Conservation (phyloP, 805 yeast genomes). For the Barnettozyma wickerhamii region DNA sequence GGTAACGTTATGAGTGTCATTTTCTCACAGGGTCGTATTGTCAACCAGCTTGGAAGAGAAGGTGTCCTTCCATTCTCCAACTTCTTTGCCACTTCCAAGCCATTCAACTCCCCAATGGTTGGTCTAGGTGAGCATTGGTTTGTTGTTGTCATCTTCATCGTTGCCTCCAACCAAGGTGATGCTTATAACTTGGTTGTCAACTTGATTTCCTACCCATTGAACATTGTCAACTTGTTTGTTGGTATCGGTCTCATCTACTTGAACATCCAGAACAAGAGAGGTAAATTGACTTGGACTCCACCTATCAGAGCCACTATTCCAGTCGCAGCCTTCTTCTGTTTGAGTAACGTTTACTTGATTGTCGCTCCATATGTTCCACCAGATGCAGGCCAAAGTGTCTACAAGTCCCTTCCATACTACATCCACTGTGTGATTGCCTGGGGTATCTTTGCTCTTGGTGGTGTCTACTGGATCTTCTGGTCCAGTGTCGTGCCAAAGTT, state of each 20-base stretch:
- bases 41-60: slow-evolving; percentile 79
- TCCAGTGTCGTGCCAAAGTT: slow-evolving; percentile 50
- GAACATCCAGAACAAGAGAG: slow-evolving; percentile 46
- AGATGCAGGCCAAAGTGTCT: slow-evolving; percentile 57
- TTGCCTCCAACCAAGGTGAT: slow-evolving; percentile 85
- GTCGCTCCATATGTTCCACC: slow-evolving; percentile 83
- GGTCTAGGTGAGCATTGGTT: slow-evolving; percentile 77
- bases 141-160: slow-evolving; percentile 65
- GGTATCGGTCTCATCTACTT: slow-evolving; percentile 59
- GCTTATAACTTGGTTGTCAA: slow-evolving; percentile 80
- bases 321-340: slow-evolving; percentile 58
- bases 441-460: slow-evolving; percentile 67
- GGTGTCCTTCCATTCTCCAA: slow-evolving; percentile 72
- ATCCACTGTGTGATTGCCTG: slow-evolving; percentile 79
- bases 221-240: slow-evolving; percentile 65
- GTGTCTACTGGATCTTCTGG: slow-evolving; percentile 64
- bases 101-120: slow-evolving; percentile 68
- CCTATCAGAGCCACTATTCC: slow-evolving; percentile 63
- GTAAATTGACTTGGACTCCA: slow-evolving; percentile 60
- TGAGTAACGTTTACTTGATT: slow-evolving; percentile 63
- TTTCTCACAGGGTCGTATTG: slow-evolving; percentile 75
- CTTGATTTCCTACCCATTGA: slow-evolving; percentile 76
- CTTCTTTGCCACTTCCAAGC: slow-evolving; percentile 66
- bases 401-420: slow-evolving; percentile 69
- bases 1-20: slow-evolving; percentile 82